A percentile compares a stretch with the other conserved stretches of the same genome.
Conservation (phyloP, 129 eudicot species). For the Helichrysum umbraculigerum region DNA sequence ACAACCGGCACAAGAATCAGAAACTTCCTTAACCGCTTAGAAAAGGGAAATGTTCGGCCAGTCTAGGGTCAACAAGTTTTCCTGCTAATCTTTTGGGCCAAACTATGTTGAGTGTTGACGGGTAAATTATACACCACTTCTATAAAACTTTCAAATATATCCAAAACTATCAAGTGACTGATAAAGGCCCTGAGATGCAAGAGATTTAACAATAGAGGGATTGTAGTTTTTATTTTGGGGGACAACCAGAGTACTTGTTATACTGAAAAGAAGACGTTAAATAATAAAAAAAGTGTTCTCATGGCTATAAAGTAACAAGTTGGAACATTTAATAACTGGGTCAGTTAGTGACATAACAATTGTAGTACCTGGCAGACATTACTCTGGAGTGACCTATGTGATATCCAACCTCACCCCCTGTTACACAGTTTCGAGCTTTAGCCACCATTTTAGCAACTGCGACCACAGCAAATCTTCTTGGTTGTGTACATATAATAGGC, state of each 20-base stretch:
- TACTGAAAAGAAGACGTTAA: neutral
- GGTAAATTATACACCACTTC: neutral
- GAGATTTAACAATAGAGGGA: neutral
- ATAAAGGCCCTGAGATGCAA: constrained; percentile 6
- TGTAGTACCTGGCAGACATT: constrained; percentile 62
- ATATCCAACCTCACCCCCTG: constrained; percentile 93
- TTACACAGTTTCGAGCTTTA: constrained; percentile 70
- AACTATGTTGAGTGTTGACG: constrained; percentile 16
- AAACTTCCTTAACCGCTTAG: constrained; percentile 16
- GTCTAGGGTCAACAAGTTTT: constrained; percentile 13
- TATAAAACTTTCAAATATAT: neutral
- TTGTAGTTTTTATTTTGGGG: neutral
- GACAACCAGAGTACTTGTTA: neutral
- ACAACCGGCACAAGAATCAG: neutral
- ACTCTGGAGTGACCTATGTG: constrained; percentile 93
- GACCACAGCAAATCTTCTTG: constrained; percentile 96
- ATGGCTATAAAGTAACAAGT: constrained; percentile 14
- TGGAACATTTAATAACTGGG: neutral
- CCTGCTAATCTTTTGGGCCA: constrained; percentile 15
- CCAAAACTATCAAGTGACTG: constrained; percentile 7
- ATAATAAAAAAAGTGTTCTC: constrained; percentile 1
- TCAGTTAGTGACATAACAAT: constrained; percentile 4
- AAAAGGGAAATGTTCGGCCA: constrained; percentile 13
- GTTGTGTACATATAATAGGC: constrained; percentile 91
- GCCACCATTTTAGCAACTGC: constrained; percentile 98